Percentiles rank a stretch among this genome's conserved stretches.
Evolutionary conservation across 2,329 filamentous ascomycete genomes (phyloP).

Genomic region (Exophiala bonariae): DNA sequence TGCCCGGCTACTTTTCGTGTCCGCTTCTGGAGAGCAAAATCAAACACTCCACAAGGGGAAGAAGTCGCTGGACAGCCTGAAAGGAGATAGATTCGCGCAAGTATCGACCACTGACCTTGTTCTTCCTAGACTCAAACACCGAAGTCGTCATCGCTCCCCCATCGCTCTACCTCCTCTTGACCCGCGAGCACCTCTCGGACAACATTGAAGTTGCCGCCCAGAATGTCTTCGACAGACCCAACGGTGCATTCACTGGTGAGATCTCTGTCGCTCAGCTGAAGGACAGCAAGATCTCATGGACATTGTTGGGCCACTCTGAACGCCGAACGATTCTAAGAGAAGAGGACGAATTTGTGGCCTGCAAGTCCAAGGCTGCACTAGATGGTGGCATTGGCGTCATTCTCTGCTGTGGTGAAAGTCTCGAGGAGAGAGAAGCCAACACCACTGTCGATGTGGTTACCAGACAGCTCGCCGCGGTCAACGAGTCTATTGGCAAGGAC

Average conservation of each 20-base stretch:
- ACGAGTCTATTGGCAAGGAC: constrained; percentile 62
- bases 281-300: constrained; percentile 86
- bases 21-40: constrained; percentile 6
- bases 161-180: constrained; percentile 82
- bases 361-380: constrained; percentile 91
- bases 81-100: neutral
- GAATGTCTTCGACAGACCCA: constrained; percentile 96
- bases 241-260: constrained; percentile 96
- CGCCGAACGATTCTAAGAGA: constrained; percentile 87
- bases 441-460: constrained; percentile 62
- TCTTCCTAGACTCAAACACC: constrained; percentile 43
- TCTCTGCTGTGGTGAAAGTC: constrained; percentile 94
- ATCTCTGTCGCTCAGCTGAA: constrained; percentile 89
- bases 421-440: constrained; percentile 57
- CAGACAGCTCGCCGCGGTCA: constrained; percentile 78
- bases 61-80: no score
- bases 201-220: constrained; percentile 86
- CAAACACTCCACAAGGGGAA: neutral
- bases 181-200: constrained; percentile 73
- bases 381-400: constrained; percentile 88
- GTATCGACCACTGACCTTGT: neutral
- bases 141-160: constrained; percentile 96
- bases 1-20: constrained; percentile 15
- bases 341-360: constrained; percentile 79
- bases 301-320: constrained; percentile 92